Conservation (phyloP, 1,139 yeast species). For the Protomyces lactucae-debilis region DNA sequence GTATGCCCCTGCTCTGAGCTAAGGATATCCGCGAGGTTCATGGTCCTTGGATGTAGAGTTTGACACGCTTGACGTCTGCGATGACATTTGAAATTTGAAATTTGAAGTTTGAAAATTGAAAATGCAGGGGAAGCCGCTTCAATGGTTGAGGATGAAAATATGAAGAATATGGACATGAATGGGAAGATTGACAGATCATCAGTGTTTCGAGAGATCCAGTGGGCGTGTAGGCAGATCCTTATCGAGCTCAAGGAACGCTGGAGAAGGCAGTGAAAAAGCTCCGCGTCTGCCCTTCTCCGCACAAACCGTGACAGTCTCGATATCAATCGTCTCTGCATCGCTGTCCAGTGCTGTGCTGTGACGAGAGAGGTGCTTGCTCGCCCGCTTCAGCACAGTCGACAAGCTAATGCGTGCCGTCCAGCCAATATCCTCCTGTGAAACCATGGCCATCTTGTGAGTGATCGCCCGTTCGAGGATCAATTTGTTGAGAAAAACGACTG, state of each 20-base stretch:
- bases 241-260: neutral
- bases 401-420: neutral
- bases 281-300: neutral
- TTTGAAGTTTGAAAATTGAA: too few species aligned
- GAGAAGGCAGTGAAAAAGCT: neutral
- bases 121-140: too few species aligned
- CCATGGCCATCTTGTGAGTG: slow-evolving; percentile 9
- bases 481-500: slow-evolving; percentile 11
- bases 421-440: slow-evolving; percentile 1
- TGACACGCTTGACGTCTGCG: too few species aligned
- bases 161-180: neutral
- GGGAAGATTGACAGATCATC: neutral
- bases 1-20: slow-evolving; percentile 6
- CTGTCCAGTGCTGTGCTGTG: neutral
- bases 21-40: slow-evolving; percentile 17
- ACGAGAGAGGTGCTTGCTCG: neutral
- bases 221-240: neutral
- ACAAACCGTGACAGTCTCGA: neutral
- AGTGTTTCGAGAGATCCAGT: neutral
- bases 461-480: slow-evolving; percentile 11
- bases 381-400: neutral
- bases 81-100: too few species aligned
- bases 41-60: neutral
- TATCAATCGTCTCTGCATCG: neutral
- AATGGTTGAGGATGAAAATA: too few species aligned